Percentiles rank a stretch among this genome's conserved stretches.
Evolutionary conservation across 2,329 filamentous ascomycete species (phyloP).

Genomic region (Westerdykella sp.): DNA sequence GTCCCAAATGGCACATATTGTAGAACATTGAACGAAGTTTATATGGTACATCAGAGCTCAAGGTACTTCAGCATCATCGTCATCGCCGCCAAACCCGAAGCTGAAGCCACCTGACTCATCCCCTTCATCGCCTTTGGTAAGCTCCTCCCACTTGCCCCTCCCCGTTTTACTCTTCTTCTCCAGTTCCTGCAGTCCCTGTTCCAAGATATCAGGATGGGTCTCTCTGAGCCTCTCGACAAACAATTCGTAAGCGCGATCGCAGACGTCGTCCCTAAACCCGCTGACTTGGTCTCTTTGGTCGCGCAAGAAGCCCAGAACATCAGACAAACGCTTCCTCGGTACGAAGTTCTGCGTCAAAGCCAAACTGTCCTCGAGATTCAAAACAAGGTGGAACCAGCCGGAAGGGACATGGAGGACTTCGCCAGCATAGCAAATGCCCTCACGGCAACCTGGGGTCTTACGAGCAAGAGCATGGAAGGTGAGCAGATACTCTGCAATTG

Average conservation of each 20-base stretch:
- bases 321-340: conserved; percentile 63
- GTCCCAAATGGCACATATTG: no score
- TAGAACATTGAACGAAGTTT: no score
- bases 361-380: conserved; percentile 78
- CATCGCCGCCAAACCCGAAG: conserved; percentile 55
- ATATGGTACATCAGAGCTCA: conserved; percentile 8
- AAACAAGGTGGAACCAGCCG: conserved; percentile 94
- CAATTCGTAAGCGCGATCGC: conserved; percentile 61
- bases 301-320: conserved; percentile 72
- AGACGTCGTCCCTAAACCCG: conserved; percentile 68
- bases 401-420: conserved; percentile 90
- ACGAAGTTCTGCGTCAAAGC: conserved; percentile 96
- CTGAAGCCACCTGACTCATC: conserved; percentile 48
- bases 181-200: conserved; percentile 58
- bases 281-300: conserved; percentile 82
- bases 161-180: conserved; percentile 62
- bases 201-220: conserved; percentile 57
- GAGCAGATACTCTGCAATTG: conserved; percentile 94
- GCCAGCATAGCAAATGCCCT: conserved; percentile 76
- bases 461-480: conserved; percentile 83
- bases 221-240: conserved; percentile 65
- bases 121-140: conserved; percentile 54
- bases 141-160: conserved; percentile 72
- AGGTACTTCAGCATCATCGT: conserved; percentile 42
- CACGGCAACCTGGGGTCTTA: conserved; percentile 66